Conservation (phyloP, 2,329 filamentous ascomycete species). For the Hypoxylon sp. region DNA sequence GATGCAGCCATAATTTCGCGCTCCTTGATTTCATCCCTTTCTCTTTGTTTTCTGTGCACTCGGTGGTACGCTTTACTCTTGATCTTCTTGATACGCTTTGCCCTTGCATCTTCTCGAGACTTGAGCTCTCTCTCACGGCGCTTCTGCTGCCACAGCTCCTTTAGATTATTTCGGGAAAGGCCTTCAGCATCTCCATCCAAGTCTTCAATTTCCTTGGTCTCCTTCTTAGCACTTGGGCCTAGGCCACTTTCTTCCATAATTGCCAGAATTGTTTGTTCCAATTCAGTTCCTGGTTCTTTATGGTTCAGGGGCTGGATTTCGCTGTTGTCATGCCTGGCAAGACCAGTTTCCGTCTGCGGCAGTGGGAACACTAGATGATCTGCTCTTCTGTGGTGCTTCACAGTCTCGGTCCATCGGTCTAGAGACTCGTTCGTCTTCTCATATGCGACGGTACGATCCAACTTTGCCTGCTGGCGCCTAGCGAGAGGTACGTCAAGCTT, state of each 20-base stretch:
- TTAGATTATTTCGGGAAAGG: conserved; percentile 78
- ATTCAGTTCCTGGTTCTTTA: conserved; percentile 78
- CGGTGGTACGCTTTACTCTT: conserved; percentile 96
- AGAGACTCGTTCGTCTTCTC: conserved; percentile 93
- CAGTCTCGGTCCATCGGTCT: conserved; percentile 92
- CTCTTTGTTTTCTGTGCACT: conserved; percentile 83
- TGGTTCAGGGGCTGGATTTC: conserved; percentile 75
- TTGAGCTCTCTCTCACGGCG: conserved; percentile 85
- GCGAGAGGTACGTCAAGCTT: conserved; percentile 87
- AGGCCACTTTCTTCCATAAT: conserved; percentile 93
- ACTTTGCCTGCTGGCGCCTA: conserved; percentile 85
- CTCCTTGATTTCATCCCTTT: conserved; percentile 66
- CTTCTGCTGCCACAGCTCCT: conserved; percentile 78
- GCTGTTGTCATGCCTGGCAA: conserved; percentile 69
- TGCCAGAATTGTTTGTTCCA: conserved; percentile 86
- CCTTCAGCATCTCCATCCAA: conserved; percentile 79
- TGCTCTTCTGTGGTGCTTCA: conserved; percentile 91
- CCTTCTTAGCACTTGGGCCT: conserved; percentile 64
- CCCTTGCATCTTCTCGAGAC: conserved; percentile 88
- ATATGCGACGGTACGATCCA: conserved; percentile 86
- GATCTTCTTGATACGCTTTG: conserved; percentile 97
- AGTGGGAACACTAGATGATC: conserved; percentile 93
- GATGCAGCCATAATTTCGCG: conserved; percentile 67
- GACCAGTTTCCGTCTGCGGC: conserved; percentile 74
- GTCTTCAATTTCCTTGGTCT: conserved; percentile 71